Evolutionary conservation across 2,329 filamentous ascomycete genomes (phyloP).

Genomic region (Chaetomium olivaceum): DNA sequence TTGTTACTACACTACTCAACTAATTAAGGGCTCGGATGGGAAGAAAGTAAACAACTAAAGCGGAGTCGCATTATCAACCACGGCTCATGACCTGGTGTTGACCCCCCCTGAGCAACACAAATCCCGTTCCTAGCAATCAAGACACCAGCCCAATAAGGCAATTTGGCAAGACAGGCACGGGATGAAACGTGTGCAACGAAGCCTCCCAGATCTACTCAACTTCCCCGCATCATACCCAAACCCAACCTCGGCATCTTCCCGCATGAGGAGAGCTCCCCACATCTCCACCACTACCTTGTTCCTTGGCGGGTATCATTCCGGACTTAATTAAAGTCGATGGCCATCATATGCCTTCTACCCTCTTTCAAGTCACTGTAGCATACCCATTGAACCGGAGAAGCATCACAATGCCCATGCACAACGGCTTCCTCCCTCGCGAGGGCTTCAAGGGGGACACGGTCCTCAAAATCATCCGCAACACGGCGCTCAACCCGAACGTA

Average conservation of each 20-base stretch:
- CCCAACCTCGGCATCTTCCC: constrained; percentile 22
- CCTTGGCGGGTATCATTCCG: constrained; percentile 9
- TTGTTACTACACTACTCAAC: neutral
- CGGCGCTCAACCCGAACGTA: constrained; percentile 63
- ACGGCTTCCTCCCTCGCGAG: constrained; percentile 56
- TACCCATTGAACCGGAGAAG: neutral
- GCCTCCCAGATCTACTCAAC: neutral
- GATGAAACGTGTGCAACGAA: constrained; percentile 3
- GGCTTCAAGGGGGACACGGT: constrained; percentile 63
- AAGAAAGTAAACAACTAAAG: neutral
- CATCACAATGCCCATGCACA: constrained; percentile 48
- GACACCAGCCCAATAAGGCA: neutral
- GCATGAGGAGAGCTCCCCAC: constrained; percentile 19
- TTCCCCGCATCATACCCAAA: constrained; percentile 25
- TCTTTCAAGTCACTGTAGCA: neutral
- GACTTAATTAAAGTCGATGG: neutral
- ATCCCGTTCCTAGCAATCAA: neutral
- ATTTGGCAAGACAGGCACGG: constrained; percentile 1
- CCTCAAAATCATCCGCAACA: constrained; percentile 57
- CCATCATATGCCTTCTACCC: neutral
- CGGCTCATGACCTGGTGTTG: neutral
- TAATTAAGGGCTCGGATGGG: neutral
- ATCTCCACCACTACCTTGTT: constrained; percentile 4
- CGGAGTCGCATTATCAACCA: neutral
- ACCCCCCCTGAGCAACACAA: neutral